phyloP scores from a whole-genome alignment of 805 yeast genomes.

The Monosporozyma servazzii region DNA sequence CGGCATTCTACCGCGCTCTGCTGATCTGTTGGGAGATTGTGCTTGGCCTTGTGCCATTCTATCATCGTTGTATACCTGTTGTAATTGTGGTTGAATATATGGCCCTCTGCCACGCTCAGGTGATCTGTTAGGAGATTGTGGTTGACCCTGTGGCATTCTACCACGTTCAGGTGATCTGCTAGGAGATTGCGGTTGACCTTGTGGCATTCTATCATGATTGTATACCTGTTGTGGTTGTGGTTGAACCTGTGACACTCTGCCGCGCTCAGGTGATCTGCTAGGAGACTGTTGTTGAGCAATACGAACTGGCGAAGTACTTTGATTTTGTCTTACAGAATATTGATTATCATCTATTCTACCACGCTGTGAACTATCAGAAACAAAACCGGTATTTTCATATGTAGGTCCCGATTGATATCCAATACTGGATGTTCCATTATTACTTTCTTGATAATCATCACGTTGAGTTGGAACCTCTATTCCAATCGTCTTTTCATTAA shows the following conservation, averaged over 20 bases:
- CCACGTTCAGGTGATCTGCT: background rate
- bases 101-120: background rate
- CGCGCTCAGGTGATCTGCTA: background rate
- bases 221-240: too few relatives aligned
- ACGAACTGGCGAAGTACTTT: background rate
- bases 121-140: background rate
- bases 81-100: too few relatives aligned
- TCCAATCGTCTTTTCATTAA: background rate
- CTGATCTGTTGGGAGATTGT: background rate
- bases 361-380: background rate
- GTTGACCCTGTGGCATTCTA: slow-evolving; percentile 1
- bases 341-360: background rate
- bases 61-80: too few relatives aligned
- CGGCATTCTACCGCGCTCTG: background rate
- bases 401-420: background rate
- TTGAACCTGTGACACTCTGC: background rate
- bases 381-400: background rate
- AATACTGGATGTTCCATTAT: background rate
- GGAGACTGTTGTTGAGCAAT: background rate
- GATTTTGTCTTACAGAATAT: slow-evolving; percentile 1
- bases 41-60: background rate
- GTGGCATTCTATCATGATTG: background rate
- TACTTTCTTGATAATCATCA: background rate
- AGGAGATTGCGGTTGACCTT: background rate
- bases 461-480: background rate